Evolutionary conservation across 2,329 filamentous ascomycete species (phyloP).

Genomic region (Talaromyces sp.): DNA sequence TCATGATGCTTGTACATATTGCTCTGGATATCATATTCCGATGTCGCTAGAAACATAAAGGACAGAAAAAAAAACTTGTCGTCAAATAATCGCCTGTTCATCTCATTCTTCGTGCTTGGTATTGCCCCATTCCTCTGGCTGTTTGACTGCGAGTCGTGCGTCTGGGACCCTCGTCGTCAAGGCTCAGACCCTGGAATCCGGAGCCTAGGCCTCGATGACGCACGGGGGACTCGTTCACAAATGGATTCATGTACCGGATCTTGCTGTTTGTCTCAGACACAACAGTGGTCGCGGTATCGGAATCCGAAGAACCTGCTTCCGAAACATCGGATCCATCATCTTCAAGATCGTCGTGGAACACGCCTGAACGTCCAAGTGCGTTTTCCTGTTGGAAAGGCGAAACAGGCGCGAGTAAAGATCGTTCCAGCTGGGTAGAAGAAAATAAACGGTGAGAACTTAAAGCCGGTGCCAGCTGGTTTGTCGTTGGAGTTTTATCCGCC

Average conservation of each 20-base stretch:
- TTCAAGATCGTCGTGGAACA: slow-evolving; percentile 13
- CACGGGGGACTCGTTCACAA: neutral
- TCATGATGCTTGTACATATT: neutral
- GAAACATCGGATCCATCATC: slow-evolving; percentile 25
- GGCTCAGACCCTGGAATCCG: slow-evolving; percentile 10
- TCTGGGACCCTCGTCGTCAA: slow-evolving; percentile 8
- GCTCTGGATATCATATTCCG: neutral
- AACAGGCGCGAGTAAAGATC: neutral
- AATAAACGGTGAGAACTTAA: neutral
- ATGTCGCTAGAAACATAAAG: neutral
- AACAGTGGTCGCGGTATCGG: slow-evolving; percentile 27
- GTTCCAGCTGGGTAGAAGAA: neutral
- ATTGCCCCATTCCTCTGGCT: neutral
- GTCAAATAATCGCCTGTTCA: neutral
- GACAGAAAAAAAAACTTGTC: neutral
- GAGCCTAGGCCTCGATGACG: slow-evolving; percentile 5
- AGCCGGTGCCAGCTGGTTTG: neutral
- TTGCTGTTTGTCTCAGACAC: slow-evolving; percentile 28
- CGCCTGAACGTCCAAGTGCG: neutral
- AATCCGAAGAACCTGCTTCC: slow-evolving; percentile 28
- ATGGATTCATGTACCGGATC: slow-evolving; percentile 24
- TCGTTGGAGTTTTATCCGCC: neutral
- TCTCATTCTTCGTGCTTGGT: neutral
- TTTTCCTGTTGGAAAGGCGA: neutral
- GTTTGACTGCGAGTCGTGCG: slow-evolving; percentile 9